Base-by-base conservation (phyloP, 2,329 filamentous ascomycete species). In the Bertia moriformis region DNA sequence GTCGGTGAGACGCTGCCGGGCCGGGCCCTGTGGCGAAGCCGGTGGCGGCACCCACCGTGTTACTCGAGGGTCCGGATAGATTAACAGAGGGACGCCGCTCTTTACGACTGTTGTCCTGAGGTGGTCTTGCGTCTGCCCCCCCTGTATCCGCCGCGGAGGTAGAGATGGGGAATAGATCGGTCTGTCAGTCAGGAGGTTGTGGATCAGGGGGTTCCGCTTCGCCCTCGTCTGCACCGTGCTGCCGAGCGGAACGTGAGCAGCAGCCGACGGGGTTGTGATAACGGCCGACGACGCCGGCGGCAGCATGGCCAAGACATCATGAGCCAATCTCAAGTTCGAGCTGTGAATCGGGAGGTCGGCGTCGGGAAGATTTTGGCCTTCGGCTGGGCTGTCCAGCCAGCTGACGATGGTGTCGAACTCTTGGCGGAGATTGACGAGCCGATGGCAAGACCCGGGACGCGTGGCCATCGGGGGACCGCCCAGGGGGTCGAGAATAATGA, bases 181-280 rank as follows among this genome's bases (percentile, higher is more conserved):
- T 51, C 93, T 93, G 59, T 98, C 91, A 2, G 91, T 98, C 7
- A 98, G 70, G 1, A 98, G 73, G 50, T 95, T 96, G 59, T 98
- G 87, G 36, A 98, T 91, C 2, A 98, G 65, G 0, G 88, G 87
- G 49, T 98, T 98, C 40, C 49, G 42, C 42, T 75, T 70, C 57
- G 69, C 62, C 55, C 70, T 65, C 15, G 10, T 10, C 15, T 17
- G 46, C 48, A 13, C 65, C 58, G 22, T 69, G 43, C 68, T 73
- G n/a, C n/a, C n/a, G n/a, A n/a, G n/a, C n/a, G n/a, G n/a, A n/a
- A n/a, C n/a, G n/a, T n/a, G n/a, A 44, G 88, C 86, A 14, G 87
- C 89, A 51, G 91, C 85, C 18, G 73, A 60, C 1, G 91, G 88
- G 0, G 86, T 93, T 1, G 89, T 91, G 46, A 98, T 82, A 4